phyloP scores from a whole-genome alignment of 352 stramenopile species.

The Phytopythium helicoides region DNA sequence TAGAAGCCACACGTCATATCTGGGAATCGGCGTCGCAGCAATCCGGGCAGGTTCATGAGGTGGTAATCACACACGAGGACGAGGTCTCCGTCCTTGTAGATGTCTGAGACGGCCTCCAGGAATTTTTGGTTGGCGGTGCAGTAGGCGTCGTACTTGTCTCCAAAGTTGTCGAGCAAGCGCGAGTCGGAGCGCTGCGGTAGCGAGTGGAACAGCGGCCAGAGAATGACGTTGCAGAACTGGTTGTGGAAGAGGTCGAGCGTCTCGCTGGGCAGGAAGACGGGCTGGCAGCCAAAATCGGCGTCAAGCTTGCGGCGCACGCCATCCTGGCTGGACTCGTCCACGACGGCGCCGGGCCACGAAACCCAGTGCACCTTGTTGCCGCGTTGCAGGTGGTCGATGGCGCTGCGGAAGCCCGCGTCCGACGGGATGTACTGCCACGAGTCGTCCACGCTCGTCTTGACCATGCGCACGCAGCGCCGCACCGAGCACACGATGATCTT shows the following conservation, averaged over 20 bases:
- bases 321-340: slow-evolving; percentile 80
- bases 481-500: slow-evolving; percentile 80
- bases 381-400: slow-evolving; percentile 65
- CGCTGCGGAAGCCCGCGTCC: slow-evolving; percentile 62
- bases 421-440: slow-evolving; percentile 75
- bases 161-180: slow-evolving; percentile 77
- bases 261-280: slow-evolving; percentile 80
- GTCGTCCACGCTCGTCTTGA: slow-evolving; percentile 66
- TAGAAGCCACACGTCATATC: slow-evolving; percentile 85
- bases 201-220: slow-evolving; percentile 91
- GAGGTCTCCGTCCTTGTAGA: slow-evolving; percentile 84
- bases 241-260: slow-evolving; percentile 87
- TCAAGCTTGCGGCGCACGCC: slow-evolving; percentile 71
- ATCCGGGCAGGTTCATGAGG: slow-evolving; percentile 77
- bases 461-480: slow-evolving; percentile 71
- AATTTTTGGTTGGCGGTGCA: slow-evolving; percentile 87
- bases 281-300: slow-evolving; percentile 79
- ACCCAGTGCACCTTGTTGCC: slow-evolving; percentile 90
- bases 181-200: slow-evolving; percentile 75
- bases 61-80: slow-evolving; percentile 91
- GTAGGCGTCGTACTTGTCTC: slow-evolving; percentile 87
- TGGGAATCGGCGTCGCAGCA: slow-evolving; percentile 74
- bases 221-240: slow-evolving; percentile 88
- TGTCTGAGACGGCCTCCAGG: slow-evolving; percentile 72
- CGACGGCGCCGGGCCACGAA: slow-evolving; percentile 81